These are phyloP conservation scores for Myriosclerotinia duriaeana DNA, from an alignment of 2,329 filamentous ascomycete genomes.

Conservation along the genomic window DNA sequence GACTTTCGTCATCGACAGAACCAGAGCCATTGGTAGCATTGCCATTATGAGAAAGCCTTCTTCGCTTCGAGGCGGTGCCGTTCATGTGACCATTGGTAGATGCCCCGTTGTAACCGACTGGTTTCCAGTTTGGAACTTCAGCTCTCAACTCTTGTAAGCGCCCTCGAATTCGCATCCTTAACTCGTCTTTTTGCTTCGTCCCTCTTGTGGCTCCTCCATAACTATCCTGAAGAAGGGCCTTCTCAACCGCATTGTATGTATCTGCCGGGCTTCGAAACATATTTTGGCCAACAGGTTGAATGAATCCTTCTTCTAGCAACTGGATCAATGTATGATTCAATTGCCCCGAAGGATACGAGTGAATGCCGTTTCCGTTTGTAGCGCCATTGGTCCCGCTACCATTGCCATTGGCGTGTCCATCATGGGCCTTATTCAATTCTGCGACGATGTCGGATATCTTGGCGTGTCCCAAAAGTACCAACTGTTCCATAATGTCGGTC, in stretches of 20 bases:
- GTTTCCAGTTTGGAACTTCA: conserved; percentile 43
- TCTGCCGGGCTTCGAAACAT: conserved; percentile 64
- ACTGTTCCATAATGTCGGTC: conserved; percentile 69
- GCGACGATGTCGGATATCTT: conserved; percentile 68
- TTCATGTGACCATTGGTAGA: conserved; percentile 34
- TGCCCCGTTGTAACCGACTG: conserved; percentile 14
- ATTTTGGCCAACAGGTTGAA: conserved; percentile 60
- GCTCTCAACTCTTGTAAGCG: conserved; percentile 53
- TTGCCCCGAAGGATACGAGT: conserved; percentile 42
- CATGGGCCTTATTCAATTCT: conserved; percentile 49
- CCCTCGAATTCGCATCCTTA: conserved; percentile 55
- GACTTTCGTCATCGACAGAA: conserved; percentile 45
- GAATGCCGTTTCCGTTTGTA: conserved; percentile 23
- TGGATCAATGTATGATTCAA: conserved; percentile 45
- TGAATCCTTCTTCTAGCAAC: conserved; percentile 62
- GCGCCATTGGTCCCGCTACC: conserved; percentile 35
- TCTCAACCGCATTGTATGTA: conserved; percentile 59
- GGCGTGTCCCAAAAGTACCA: conserved; percentile 76
- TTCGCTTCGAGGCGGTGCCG: conserved; percentile 47
- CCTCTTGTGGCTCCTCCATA: conserved; percentile 57
- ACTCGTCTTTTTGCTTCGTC: conserved; percentile 64
- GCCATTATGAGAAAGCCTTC: conserved; percentile 54
- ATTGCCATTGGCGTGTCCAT: conserved; percentile 39
- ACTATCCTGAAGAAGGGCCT: conserved; percentile 56
- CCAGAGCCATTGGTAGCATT: conserved; percentile 43